Base-by-base conservation (phyloP, 345 rosid species). In the Noccaea caerulescens region DNA sequence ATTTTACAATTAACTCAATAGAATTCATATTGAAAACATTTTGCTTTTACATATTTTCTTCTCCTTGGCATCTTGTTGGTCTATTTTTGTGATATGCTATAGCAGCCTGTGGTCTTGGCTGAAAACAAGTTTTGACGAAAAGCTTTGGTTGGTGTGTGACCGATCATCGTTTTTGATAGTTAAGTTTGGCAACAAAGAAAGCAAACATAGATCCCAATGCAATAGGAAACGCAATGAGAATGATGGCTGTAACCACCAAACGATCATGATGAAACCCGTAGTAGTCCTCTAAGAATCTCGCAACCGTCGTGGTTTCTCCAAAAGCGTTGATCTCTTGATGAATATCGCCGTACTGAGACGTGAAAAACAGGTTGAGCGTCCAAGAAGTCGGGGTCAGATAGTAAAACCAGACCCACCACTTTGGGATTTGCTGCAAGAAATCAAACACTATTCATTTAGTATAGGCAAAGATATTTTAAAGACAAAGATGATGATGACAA, bases 381-480 rank as follows among this genome's bases (percentile, higher is more conserved):
- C 98, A 93, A 6, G 96, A 86, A 3, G 93, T 84, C 0, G 97
- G 97, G 23, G 73, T 57, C 18, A 83, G 3, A 61, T 86, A 88
- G 66, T 84, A 90, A 42, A 84, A 23, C 96, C 96, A 93, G 5
- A 86, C 66, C 97, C 98, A 90, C 92, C 93, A 90, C 33, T 76
- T 80, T 4, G 98, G 95, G n/a, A 93, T 82, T 55, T 79, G 76
- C 98, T 90, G 88, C 82, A 76, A 18, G 36, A 44, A 44, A 70
- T 7, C 36, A 63, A 51, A 63, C 58, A 69, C 32, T 43, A 20
- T 1, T 49, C 18, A 16, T 16, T 16, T 14, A 38, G 49, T 36
- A 34, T n/a, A 59, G 1, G 20, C 30, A 63, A 14, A 63, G 16
- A 34, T 27, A 27, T 27, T 16, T 43, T 3, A 52, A 63, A 20